These are phyloP conservation scores for Pythium scleroteichum DNA, from an alignment of 352 stramenopile species.

Conservation along the genomic window DNA sequence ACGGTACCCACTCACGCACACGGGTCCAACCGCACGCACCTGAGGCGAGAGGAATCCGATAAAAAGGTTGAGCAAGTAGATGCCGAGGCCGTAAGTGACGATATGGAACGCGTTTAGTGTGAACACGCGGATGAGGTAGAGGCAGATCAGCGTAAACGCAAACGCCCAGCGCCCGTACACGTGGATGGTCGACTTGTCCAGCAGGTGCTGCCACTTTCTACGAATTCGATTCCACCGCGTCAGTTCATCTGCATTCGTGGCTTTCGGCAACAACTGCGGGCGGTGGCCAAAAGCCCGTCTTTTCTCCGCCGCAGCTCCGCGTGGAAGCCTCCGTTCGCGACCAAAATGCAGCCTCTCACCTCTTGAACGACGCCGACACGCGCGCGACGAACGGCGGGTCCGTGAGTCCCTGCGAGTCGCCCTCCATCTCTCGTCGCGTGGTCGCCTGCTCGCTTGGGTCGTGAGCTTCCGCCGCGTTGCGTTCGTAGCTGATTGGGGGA, in stretches of 20 bases:
- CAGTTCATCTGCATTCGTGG: too few species aligned
- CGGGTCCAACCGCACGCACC: constrained; percentile 51
- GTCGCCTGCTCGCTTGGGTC: not conserved
- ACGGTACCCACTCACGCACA: too few species aligned
- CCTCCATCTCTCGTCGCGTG: constrained; percentile 9
- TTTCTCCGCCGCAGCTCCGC: too few species aligned
- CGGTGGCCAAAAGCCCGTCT: too few species aligned
- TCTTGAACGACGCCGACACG: constrained; percentile 76
- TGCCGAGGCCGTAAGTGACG: constrained; percentile 98
- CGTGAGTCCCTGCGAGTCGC: constrained; percentile 28
- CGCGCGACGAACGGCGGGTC: constrained; percentile 81
- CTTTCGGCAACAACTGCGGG: too few species aligned
- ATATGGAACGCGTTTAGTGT: constrained; percentile 97
- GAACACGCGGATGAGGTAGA: constrained; percentile 95
- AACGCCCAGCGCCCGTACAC: constrained; percentile 91
- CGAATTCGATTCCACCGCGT: too few species aligned
- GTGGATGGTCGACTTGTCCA: constrained; percentile 98
- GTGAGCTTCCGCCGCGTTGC: constrained; percentile 25
- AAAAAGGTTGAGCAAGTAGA: constrained; percentile 99
- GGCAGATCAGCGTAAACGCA: constrained; percentile 78
- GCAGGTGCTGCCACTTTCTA: constrained; percentile 96
- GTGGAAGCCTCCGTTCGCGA: too few species aligned
- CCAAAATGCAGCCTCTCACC: too few species aligned
- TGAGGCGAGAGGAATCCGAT: constrained; percentile 99
- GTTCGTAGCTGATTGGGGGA: constrained; percentile 29